These are phyloP conservation scores for Berkeleyomyces rouxiae DNA, from an alignment of 2,329 filamentous ascomycete species.

Conservation along the genomic window DNA sequence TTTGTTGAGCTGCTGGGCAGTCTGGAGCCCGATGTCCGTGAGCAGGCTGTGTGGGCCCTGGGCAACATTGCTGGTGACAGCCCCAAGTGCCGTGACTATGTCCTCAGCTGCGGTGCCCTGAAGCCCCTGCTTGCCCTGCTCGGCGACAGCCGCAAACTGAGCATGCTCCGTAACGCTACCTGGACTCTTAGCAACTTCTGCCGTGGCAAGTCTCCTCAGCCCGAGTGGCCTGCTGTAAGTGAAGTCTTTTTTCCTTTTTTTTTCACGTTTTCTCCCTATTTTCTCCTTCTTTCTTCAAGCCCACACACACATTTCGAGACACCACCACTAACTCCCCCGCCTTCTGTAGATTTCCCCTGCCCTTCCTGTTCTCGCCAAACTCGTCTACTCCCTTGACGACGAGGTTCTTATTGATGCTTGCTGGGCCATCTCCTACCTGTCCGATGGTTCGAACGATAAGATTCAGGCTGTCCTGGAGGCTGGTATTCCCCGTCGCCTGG, in stretches of 20 bases:
- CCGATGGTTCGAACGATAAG: conserved; percentile 96
- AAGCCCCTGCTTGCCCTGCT: conserved; percentile 79
- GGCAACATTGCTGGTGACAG: conserved; percentile 99
- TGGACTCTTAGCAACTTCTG: conserved; percentile 99
- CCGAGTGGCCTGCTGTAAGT: conserved; percentile 89
- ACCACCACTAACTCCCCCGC: conserved; percentile 15
- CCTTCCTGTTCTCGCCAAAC: conserved; percentile 85
- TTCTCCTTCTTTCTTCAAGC: background rate
- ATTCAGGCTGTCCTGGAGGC: conserved; percentile 98
- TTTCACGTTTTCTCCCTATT: background rate
- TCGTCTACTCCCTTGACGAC: conserved; percentile 95
- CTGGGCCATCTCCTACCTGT: conserved; percentile 98
- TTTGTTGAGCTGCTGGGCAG: conserved; percentile 92
- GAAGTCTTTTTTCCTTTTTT: background rate
- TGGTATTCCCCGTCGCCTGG: conserved; percentile 85
- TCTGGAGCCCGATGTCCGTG: conserved; percentile 91
- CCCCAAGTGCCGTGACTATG: conserved; percentile 92
- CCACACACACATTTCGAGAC: too few species aligned
- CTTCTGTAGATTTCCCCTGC: conserved; percentile 67
- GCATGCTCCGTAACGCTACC: conserved; percentile 96
- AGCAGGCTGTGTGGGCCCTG: conserved; percentile 96
- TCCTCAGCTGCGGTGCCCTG: conserved; percentile 77
- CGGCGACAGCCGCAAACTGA: conserved; percentile 94
- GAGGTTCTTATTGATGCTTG: conserved; percentile 97
- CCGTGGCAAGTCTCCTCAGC: conserved; percentile 96